phyloP scores from a whole-genome alignment of 495 filamentous ascomycete species.

The Clohesyomyces aquaticus region DNA sequence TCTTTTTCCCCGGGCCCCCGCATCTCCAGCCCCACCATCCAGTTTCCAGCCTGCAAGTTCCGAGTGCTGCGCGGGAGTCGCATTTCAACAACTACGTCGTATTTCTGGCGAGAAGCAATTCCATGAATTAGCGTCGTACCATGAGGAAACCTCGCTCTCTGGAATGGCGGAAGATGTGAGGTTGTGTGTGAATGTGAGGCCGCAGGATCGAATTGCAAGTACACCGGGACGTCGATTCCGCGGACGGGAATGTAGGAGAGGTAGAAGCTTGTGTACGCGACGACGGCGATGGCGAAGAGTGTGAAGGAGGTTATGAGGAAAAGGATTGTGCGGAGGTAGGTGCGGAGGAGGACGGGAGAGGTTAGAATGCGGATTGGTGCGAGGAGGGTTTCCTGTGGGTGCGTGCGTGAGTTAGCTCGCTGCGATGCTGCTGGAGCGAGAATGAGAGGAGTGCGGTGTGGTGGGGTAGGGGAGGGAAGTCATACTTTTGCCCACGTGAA shows the following conservation, averaged over 20 bases:
- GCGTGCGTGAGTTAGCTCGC: background rate
- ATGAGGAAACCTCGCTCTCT: conserved; percentile 48
- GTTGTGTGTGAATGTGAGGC: background rate
- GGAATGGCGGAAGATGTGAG: background rate
- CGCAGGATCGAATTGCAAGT: conserved; percentile 72
- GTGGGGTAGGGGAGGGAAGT: background rate
- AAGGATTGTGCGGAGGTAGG: conserved; percentile 72
- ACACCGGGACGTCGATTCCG: conserved; percentile 64
- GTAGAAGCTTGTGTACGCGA: conserved; percentile 81
- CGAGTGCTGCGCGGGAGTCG: conserved; percentile 61
- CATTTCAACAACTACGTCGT: conserved; percentile 65
- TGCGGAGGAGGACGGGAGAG: conserved; percentile 68
- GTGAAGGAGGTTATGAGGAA: conserved; percentile 60
- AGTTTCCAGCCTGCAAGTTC: conserved; percentile 75
- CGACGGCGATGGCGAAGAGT: conserved; percentile 64
- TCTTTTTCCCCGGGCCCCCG: conserved; percentile 44
- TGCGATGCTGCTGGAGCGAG: no score
- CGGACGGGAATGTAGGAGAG: conserved; percentile 76
- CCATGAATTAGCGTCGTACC: conserved; percentile 48
- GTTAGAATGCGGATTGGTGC: conserved; percentile 57
- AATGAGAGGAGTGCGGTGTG: background rate
- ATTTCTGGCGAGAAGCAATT: conserved; percentile 60
- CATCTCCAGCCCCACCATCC: conserved; percentile 86
- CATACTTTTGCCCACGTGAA: background rate
- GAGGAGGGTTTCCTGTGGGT: conserved; percentile 45